Evolutionary conservation across 2,329 filamentous ascomycete species (phyloP).

Genomic region (Cordyceps pruinosa): DNA sequence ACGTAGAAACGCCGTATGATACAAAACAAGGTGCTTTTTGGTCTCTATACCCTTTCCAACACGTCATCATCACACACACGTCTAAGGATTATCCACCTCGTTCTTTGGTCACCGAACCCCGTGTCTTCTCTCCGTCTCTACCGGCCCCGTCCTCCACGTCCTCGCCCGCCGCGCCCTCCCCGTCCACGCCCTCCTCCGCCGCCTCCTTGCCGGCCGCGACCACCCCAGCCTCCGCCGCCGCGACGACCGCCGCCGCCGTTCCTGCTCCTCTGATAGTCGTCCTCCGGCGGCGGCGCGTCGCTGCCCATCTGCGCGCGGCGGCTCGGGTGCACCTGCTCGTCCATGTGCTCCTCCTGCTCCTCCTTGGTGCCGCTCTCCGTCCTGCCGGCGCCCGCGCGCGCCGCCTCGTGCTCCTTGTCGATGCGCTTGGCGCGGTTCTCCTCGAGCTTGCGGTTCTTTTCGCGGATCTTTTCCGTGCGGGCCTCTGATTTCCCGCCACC

Average conservation of each 20-base stretch:
- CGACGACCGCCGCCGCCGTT: neutral
- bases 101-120: neutral
- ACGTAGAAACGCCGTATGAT: slow-evolving; percentile 7
- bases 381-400: too few relatives aligned
- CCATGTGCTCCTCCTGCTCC: slow-evolving; percentile 23
- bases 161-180: slow-evolving; percentile 5
- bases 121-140: neutral
- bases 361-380: slow-evolving; percentile 19
- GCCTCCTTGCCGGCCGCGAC: neutral
- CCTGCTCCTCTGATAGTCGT: neutral
- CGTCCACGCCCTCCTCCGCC: slow-evolving; percentile 3
- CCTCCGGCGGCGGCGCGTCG: slow-evolving; percentile 19
- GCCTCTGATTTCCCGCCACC: slow-evolving; percentile 72
- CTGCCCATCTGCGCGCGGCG: slow-evolving; percentile 28
- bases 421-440: slow-evolving; percentile 51
- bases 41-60: neutral
- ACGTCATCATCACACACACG: neutral
- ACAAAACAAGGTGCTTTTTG: slow-evolving; percentile 8
- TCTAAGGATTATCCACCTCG: too few relatives aligned
- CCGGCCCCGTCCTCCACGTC: neutral
- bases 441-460: slow-evolving; percentile 80
- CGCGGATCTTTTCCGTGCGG: slow-evolving; percentile 68
- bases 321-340: slow-evolving; percentile 45
- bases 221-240: slow-evolving; percentile 1
- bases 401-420: slow-evolving; percentile 34